These are phyloP conservation scores for Urochloa ruziziensis DNA, from an alignment of 176 grass and related monocot genomes.

Conservation along the genomic window DNA sequence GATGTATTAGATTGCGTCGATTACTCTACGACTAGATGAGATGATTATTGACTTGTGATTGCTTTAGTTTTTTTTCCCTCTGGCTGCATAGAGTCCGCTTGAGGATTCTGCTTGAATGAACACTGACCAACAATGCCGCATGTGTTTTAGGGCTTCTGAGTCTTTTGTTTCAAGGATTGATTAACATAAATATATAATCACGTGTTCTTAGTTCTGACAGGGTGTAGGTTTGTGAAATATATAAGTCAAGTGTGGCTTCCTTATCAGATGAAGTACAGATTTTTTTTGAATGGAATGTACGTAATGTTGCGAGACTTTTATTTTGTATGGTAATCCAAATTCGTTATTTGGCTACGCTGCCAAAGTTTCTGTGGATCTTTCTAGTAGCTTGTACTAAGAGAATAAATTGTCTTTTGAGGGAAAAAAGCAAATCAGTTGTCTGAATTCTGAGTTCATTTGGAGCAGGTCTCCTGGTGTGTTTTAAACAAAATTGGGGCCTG, in stretches of 20 bases:
- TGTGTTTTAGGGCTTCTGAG: background rate
- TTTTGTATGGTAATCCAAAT: background rate
- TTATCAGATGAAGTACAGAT: background rate
- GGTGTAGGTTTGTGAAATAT: background rate
- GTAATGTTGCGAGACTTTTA: background rate
- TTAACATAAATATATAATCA: background rate
- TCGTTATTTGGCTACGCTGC: background rate
- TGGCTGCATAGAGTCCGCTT: too few species aligned
- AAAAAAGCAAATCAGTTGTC: background rate
- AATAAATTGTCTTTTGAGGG: background rate
- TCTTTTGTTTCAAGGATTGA: background rate
- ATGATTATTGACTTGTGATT: background rate
- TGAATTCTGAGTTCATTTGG: background rate
- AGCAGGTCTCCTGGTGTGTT: background rate
- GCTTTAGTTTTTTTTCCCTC: background rate
- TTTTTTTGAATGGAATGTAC: too few species aligned
- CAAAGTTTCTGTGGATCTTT: background rate
- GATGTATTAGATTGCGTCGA: background rate
- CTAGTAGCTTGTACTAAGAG: background rate
- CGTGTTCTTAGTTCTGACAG: background rate
- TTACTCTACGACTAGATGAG: background rate
- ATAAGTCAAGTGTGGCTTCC: background rate
- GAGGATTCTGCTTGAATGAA: background rate
- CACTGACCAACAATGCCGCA: background rate
- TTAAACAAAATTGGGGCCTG: background rate